Conservation (phyloP, 495 filamentous ascomycete species). For the Filosporella fistucella region DNA sequence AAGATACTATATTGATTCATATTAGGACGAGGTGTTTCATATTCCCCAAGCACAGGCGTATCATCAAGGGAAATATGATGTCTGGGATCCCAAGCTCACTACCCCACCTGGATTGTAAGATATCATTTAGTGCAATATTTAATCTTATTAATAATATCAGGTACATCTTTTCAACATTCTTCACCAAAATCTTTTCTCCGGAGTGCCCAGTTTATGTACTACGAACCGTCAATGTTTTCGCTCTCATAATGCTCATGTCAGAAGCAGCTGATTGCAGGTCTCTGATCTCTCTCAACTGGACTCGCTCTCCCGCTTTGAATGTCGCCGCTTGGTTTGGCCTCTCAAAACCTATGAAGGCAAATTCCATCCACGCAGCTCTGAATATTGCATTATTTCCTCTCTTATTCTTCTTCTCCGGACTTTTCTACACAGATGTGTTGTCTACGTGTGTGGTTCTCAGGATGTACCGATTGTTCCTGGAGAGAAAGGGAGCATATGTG, state of each 20-base stretch:
- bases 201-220: constrained; percentile 43
- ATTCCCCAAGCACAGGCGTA: constrained; percentile 88
- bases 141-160: constrained; percentile 23
- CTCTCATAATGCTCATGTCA: constrained; percentile 33
- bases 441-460: constrained; percentile 64
- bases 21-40: constrained; percentile 91
- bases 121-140: not conserved
- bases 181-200: constrained; percentile 25
- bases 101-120: constrained; percentile 87
- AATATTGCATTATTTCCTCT: constrained; percentile 87
- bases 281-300: constrained; percentile 17
- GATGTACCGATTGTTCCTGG: constrained; percentile 59
- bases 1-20: not conserved
- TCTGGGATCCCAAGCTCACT: constrained; percentile 96
- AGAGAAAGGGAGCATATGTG: constrained; percentile 24
- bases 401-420: constrained; percentile 88
- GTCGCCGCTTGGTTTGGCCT: constrained; percentile 5
- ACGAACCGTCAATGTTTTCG: constrained; percentile 46
- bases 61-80: constrained; percentile 63
- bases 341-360: not conserved
- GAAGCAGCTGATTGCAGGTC: constrained; percentile 29
- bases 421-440: constrained; percentile 90
- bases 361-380: constrained; percentile 56
- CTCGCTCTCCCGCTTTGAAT: constrained; percentile 7
- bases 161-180: constrained; percentile 49